Evolutionary conservation across 495 filamentous ascomycete species (phyloP).

Genomic region (Astrocystis sublimbata): DNA sequence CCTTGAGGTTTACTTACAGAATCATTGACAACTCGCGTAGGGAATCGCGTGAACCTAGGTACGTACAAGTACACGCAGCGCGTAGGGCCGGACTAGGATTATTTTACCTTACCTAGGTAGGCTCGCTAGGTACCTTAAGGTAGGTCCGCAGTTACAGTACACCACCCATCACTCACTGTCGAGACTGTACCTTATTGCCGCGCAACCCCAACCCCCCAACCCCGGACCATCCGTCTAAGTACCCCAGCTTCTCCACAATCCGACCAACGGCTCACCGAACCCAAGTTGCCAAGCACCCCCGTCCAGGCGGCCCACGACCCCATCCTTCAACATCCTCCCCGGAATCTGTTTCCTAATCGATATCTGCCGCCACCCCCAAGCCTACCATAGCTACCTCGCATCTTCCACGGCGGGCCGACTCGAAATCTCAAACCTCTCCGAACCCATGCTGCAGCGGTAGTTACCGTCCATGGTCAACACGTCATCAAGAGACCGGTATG

Average conservation of each 20-base stretch:
- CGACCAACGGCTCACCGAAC: background rate
- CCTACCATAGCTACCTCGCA: background rate
- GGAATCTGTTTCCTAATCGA: slow-evolving; percentile 17
- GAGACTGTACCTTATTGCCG: too few species aligned
- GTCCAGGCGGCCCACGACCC: too few species aligned
- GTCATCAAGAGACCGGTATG: background rate
- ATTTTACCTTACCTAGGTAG: too few species aligned
- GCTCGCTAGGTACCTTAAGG: too few species aligned
- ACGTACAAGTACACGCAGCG: too few species aligned
- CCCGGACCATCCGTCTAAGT: background rate
- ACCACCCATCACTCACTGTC: background rate
- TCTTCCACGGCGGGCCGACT: slow-evolving; percentile 10
- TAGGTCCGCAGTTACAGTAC: background rate
- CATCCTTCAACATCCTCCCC: background rate
- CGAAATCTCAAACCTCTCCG: background rate
- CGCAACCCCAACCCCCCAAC: too few species aligned
- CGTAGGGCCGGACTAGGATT: too few species aligned
- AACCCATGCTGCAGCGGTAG: background rate
- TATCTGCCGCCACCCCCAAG: background rate
- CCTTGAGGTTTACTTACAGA: too few species aligned
- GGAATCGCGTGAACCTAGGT: too few species aligned
- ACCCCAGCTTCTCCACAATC: background rate
- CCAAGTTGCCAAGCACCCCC: too few species aligned
- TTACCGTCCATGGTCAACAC: background rate
- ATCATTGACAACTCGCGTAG: too few species aligned